Evolutionary conservation across 352 stramenopile species (phyloP), one percentile per base, ranked within the genome.

Genomic region (Thalassiosira livingstoniorum): DNA sequence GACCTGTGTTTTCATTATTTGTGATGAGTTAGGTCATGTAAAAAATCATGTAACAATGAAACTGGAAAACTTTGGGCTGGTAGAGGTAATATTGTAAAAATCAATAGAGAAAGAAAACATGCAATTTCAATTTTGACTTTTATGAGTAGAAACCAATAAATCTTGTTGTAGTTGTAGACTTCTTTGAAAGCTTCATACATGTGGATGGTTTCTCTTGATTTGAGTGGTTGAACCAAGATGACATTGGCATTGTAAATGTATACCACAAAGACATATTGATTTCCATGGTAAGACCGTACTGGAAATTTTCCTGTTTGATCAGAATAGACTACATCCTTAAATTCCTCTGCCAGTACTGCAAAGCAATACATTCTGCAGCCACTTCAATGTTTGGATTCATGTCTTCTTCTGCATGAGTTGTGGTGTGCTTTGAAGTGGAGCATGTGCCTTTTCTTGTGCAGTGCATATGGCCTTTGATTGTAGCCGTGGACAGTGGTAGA

Each of bases 381-480:
- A 5, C 2, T 32, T 63, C 54, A 18, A 34, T n/a, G 13, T 18
- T 21, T 23, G 21, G 13, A 18, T 11, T 34, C 54, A 21, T 37
- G 27, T 63, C 29, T 21, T 34, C 13, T 63, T 2, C 4, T 23
- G 5, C 7, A 39, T n/a, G 21, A 10, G 5, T 5, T 63, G 13
- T 4, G 21, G 18, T 35, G 21, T 2, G 13, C 5, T 37, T 63
- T 63, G 63, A 82, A 4, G 68, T 87, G 21, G 72, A 80, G 37
- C 29, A 27, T 13, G 66, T 23, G 29, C 67, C 64, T 72, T 86
- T 27, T 1, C 75, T 23, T 60, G 32, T 35, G 42, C 66, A 75
- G 35, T 81, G 23, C 18, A 87, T 34, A 61, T 89, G 74, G 2
- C 78, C 83, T 80, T 87, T 87, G 31, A 55, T 31, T 4, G 72